Evolutionary conservation across 768 basidiomycete genomes (phyloP).

Genomic region (Porphyrellus cyaneotinctus): DNA sequence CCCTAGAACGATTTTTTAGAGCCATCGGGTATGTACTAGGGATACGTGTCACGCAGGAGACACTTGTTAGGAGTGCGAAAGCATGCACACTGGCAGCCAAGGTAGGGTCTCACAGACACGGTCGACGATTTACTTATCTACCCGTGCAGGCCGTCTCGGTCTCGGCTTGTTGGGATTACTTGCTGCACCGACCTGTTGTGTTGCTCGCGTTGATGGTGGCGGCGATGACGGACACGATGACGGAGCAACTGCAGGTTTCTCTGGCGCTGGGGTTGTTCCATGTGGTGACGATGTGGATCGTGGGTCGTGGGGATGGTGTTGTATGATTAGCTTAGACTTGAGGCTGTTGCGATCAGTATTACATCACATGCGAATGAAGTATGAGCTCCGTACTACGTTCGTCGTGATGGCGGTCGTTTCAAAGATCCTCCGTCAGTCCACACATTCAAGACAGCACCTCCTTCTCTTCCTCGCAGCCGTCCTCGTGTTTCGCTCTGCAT

Average conservation of each 20-base stretch:
- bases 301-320: not conserved
- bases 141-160: constrained; percentile 24
- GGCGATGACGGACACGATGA: constrained; percentile 45
- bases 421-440: constrained; percentile 1
- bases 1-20: not conserved
- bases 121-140: not conserved
- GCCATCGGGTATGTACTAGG: constrained; percentile 1
- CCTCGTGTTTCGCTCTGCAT: constrained; percentile 49
- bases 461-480: constrained; percentile 43
- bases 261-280: constrained; percentile 40
- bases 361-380: too few relatives aligned
- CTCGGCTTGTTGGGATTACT: constrained; percentile 16
- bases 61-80: constrained; percentile 31
- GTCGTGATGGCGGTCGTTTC: constrained; percentile 20
- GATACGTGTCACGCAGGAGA: constrained; percentile 12
- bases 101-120: constrained; percentile 18
- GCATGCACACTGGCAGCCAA: constrained; percentile 35
- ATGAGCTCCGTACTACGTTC: too few relatives aligned
- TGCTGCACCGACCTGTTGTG: constrained; percentile 26
- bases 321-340: too few relatives aligned
- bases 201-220: constrained; percentile 30
- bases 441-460: constrained; percentile 25
- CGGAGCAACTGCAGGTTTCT: constrained; percentile 37
- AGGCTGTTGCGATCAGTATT: too few relatives aligned
- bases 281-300: constrained; percentile 26